Percentiles rank a stretch among this genome's conserved stretches.
Evolutionary conservation across 257 asterid species (phyloP).

Genomic region (Osmanthus fragrans): DNA sequence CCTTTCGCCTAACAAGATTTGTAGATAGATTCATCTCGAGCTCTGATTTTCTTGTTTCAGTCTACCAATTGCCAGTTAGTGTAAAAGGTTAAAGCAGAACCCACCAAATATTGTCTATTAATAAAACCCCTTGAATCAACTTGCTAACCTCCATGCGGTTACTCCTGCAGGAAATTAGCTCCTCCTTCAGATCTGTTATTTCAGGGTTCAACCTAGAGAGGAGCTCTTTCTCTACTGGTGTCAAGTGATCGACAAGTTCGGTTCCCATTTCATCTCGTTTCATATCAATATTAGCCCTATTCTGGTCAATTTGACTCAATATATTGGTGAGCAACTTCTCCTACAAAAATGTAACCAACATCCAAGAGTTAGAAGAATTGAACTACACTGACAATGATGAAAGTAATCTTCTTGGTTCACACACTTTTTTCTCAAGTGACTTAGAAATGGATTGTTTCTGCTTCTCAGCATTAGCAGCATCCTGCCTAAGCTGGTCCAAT

Average conservation of each 20-base stretch:
- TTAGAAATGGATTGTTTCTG: constrained; percentile 75
- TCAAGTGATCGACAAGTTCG: constrained; percentile 96
- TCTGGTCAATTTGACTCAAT: constrained; percentile 82
- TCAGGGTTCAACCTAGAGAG: constrained; percentile 91
- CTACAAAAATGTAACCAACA: constrained; percentile 43
- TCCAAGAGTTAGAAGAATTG: constrained; percentile 19
- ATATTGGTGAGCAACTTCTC: constrained; percentile 79
- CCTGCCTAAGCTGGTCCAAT: constrained; percentile 90
- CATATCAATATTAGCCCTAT: constrained; percentile 72
- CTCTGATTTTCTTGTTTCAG: constrained; percentile 90
- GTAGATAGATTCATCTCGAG: constrained; percentile 97
- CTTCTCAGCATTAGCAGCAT: constrained; percentile 65
- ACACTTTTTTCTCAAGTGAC: constrained; percentile 88
- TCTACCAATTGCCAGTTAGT: constrained; percentile 46
- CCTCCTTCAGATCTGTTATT: constrained; percentile 77
- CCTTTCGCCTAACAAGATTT: constrained; percentile 89
- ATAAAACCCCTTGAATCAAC: constrained; percentile 19
- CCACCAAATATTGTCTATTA: neutral
- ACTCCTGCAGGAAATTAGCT: constrained; percentile 65
- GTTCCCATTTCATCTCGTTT: constrained; percentile 93
- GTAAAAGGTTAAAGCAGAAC: constrained; percentile 14
- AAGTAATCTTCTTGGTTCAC: constrained; percentile 19
- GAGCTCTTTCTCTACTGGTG: constrained; percentile 78
- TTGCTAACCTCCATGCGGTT: constrained; percentile 85
- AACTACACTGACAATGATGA: constrained; percentile 5